phyloP scores from a whole-genome alignment of 2,329 filamentous ascomycete species.

The Colletotrichum sp. region DNA sequence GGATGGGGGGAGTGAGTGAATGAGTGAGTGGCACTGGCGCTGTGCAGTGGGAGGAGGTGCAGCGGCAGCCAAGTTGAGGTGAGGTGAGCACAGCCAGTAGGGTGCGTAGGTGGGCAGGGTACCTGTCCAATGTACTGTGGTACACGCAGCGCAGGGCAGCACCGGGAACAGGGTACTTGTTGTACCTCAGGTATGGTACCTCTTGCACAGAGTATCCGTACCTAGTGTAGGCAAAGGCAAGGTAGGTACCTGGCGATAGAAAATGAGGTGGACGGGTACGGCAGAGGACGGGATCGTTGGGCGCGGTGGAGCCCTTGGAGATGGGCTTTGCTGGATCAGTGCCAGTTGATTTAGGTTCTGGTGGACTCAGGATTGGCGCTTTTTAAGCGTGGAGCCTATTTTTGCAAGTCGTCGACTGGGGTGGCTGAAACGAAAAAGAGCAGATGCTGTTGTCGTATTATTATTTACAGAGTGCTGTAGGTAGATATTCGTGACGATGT shows the following conservation, averaged over 20 bases:
- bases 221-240: not conserved
- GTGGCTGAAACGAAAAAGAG: conserved; percentile 21
- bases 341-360: conserved; percentile 23
- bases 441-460: not conserved
- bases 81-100: conserved; percentile 3
- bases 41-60: not conserved
- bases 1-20: not conserved
- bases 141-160: not conserved
- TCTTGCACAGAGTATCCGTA: not conserved
- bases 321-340: conserved; percentile 21
- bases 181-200: not conserved
- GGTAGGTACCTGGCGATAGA: not conserved
- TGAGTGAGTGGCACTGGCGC: not conserved
- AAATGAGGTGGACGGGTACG: not conserved
- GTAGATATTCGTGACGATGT: not conserved
- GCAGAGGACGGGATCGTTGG: conserved; percentile 21
- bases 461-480: not conserved
- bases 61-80: not conserved
- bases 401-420: conserved; percentile 21
- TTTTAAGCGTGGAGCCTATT: conserved; percentile 23
- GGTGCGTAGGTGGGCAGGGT: not conserved
- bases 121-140: not conserved
- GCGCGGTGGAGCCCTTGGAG: conserved; percentile 19
- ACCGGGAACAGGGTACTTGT: not conserved
- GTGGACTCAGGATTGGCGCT: conserved; percentile 22